Evolutionary conservation across 2,329 filamentous ascomycete genomes (phyloP).

Genomic region (Coniochaeta sp.): DNA sequence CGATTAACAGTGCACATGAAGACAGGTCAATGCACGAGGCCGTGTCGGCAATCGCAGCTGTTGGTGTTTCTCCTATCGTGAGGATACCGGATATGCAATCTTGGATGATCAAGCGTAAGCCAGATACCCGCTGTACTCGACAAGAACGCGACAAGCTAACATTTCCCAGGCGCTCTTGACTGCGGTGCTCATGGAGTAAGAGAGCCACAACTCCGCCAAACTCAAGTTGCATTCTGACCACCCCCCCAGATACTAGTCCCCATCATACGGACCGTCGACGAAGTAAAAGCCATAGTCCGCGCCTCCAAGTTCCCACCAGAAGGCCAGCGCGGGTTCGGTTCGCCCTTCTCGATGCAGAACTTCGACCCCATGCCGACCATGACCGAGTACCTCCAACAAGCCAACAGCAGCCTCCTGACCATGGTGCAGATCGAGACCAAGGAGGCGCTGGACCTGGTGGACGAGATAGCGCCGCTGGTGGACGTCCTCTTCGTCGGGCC

Average conservation of each 20-base stretch:
- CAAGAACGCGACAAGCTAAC: conserved; percentile 14
- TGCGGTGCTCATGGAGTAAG: conserved; percentile 49
- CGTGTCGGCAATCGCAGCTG: conserved; percentile 47
- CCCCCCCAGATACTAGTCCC: conserved; percentile 41
- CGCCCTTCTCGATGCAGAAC: conserved; percentile 44
- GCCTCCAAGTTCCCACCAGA: conserved; percentile 50
- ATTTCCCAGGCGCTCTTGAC: conserved; percentile 52
- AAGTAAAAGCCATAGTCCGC: conserved; percentile 40
- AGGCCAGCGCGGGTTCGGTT: conserved; percentile 48
- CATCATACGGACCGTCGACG: conserved; percentile 45
- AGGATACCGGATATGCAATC: conserved; percentile 50
- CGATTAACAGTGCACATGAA: no score
- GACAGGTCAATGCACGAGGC: conserved; percentile 52
- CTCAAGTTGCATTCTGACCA: conserved; percentile 1
- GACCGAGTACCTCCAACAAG: conserved; percentile 49
- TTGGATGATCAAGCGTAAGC: conserved; percentile 50
- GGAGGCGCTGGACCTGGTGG: conserved; percentile 52
- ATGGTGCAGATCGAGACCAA: conserved; percentile 64
- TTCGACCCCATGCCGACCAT: conserved; percentile 40
- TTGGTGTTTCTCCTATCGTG: conserved; percentile 47
- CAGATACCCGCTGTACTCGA: background rate
- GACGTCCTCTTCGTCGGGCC: conserved; percentile 61
- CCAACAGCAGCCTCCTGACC: conserved; percentile 50
- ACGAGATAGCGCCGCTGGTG: conserved; percentile 56
- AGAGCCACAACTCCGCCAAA: background rate